Evolutionary conservation across 768 basidiomycete genomes (phyloP).

Genomic region (Pulveroboletus sp.): DNA sequence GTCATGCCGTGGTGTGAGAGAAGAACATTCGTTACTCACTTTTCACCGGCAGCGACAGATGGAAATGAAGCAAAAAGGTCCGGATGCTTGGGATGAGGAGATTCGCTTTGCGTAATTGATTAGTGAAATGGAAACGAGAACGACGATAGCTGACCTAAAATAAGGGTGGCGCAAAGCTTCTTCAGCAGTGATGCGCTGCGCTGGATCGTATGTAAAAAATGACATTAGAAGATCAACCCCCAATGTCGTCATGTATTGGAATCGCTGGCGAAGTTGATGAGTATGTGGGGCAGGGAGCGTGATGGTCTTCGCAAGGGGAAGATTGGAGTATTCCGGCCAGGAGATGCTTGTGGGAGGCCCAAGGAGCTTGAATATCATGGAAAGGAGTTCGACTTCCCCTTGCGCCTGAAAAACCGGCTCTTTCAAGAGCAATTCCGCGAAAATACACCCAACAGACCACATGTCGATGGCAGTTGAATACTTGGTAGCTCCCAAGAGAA

Average conservation of each 20-base stretch:
- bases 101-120: conserved; percentile 53
- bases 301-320: conserved; percentile 81
- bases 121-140: not conserved
- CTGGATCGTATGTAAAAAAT: conserved; percentile 86
- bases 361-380: conserved; percentile 91
- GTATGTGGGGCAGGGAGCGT: conserved; percentile 70
- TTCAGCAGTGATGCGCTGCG: conserved; percentile 78
- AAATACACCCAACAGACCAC: conserved; percentile 99
- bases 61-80: conserved; percentile 96
- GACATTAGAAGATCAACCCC: conserved; percentile 82
- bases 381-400: conserved; percentile 86
- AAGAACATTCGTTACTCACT: conserved; percentile 42
- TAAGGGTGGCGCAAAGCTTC: conserved; percentile 90
- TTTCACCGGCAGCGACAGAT: conserved; percentile 93
- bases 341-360: conserved; percentile 84
- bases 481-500: conserved; percentile 85
- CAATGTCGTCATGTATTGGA: conserved; percentile 75
- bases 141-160: conserved; percentile 55
- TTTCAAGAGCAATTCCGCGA: conserved; percentile 90
- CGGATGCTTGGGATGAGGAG: conserved; percentile 92
- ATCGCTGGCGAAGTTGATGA: conserved; percentile 76
- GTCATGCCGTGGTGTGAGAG: conserved; percentile 2
- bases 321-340: conserved; percentile 79
- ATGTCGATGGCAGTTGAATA: conserved; percentile 96
- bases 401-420: conserved; percentile 98